phyloP scores from a whole-genome alignment of 208 protist genomes.

The Acanthamoeba healyi region DNA sequence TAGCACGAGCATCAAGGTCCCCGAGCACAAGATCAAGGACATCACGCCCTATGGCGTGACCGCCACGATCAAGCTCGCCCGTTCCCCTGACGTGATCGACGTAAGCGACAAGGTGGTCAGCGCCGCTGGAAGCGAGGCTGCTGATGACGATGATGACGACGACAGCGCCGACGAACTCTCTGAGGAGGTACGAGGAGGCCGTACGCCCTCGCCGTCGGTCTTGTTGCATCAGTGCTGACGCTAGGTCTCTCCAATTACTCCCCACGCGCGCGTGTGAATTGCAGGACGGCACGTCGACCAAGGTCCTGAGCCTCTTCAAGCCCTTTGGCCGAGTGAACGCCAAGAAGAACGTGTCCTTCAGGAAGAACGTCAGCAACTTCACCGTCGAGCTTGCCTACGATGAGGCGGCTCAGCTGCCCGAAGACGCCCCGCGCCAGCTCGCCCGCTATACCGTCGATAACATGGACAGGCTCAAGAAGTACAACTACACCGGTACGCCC shows the following conservation, averaged over 20 bases:
- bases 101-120: background rate
- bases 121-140: background rate
- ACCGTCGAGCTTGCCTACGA: constrained; percentile 49
- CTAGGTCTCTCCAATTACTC: too few species aligned
- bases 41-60: constrained; percentile 61
- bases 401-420: constrained; percentile 5
- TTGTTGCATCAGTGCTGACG: background rate
- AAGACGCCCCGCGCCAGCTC: background rate
- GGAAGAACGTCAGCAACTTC: constrained; percentile 32
- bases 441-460: background rate
- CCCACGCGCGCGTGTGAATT: background rate
- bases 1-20: constrained; percentile 74
- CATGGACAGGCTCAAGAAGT: constrained; percentile 36
- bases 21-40: constrained; percentile 79
- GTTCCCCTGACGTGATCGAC: background rate
- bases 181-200: background rate
- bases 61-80: constrained; percentile 18
- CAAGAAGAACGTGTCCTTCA: constrained; percentile 68
- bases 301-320: constrained; percentile 63
- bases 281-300: background rate
- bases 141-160: constrained; percentile 17
- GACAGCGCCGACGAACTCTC: background rate
- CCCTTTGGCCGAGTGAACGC: constrained; percentile 16
- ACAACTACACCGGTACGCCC: constrained; percentile 66
- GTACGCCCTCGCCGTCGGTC: too few species aligned